Evolutionary conservation across 495 filamentous ascomycete genomes (phyloP).

Genomic region (Penicillium arizonense): DNA sequence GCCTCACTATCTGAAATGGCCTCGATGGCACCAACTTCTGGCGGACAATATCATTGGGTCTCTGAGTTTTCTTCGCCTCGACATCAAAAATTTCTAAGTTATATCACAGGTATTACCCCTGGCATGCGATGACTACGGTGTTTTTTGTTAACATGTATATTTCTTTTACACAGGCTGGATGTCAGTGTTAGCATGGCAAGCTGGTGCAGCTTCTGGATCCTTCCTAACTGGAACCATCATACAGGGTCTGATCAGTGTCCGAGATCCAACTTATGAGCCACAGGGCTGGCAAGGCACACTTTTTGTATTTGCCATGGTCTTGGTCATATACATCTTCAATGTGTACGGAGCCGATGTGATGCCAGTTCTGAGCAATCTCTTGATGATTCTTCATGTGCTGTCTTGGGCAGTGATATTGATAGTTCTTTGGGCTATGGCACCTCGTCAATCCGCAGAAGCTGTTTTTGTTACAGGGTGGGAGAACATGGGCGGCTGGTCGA

Average conservation of each 20-base stretch:
- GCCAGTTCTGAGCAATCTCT: slow-evolving; percentile 35
- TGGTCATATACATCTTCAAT: slow-evolving; percentile 41
- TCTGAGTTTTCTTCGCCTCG: slow-evolving; percentile 45
- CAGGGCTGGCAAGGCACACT: slow-evolving; percentile 42
- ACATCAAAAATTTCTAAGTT: slow-evolving; percentile 45
- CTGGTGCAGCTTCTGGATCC: slow-evolving; percentile 28
- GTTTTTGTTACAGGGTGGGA: slow-evolving; percentile 44
- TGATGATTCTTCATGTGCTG: slow-evolving; percentile 37
- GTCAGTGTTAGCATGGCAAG: slow-evolving; percentile 42
- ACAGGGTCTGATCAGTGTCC: slow-evolving; percentile 38
- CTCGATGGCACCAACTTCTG: slow-evolving; percentile 33
- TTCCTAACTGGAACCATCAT: slow-evolving; percentile 47
- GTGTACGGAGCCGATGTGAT: slow-evolving; percentile 33
- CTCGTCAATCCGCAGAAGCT: slow-evolving; percentile 28
- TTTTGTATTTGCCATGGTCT: slow-evolving; percentile 39
- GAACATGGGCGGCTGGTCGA: slow-evolving; percentile 48
- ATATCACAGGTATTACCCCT: slow-evolving; percentile 33
- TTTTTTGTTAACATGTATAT: neutral
- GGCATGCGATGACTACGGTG: neutral
- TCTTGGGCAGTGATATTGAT: slow-evolving; percentile 33
- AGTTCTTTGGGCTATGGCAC: slow-evolving; percentile 39
- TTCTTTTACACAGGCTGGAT: slow-evolving; percentile 36
- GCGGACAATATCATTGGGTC: slow-evolving; percentile 51
- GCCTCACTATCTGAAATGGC: slow-evolving; percentile 41
- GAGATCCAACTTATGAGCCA: slow-evolving; percentile 31